Conservation (phyloP, 2,329 filamentous ascomycete genomes). For the Pseudogymnoascus sp. region DNA sequence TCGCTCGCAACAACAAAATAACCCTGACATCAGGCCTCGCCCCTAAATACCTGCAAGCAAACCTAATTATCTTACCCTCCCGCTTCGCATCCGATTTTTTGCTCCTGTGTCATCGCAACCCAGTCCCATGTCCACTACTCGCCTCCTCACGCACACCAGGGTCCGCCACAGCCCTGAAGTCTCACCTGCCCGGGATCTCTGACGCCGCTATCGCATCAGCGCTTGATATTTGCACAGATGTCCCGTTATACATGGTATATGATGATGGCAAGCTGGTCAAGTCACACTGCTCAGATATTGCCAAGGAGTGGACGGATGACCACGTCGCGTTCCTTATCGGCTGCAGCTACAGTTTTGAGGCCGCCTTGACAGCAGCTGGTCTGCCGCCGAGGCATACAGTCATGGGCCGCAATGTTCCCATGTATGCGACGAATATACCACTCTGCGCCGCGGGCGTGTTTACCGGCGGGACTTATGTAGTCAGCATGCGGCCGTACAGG, state of each 20-base stretch:
- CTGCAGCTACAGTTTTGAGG: conserved; percentile 56
- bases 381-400: conserved; percentile 43
- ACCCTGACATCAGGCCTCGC: conserved; percentile 44
- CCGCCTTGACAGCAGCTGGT: conserved; percentile 41
- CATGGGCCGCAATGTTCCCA: conserved; percentile 44
- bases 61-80: conserved; percentile 50
- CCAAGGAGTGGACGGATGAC: conserved; percentile 44
- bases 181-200: conserved; percentile 26
- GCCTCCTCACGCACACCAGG: conserved; percentile 41
- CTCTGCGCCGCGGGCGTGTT: conserved; percentile 52
- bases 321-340: conserved; percentile 56
- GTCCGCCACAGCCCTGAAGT: conserved; percentile 32
- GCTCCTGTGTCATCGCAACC: conserved; percentile 49
- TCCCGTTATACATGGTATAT: conserved; percentile 51
- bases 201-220: conserved; percentile 30
- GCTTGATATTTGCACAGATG: conserved; percentile 49
- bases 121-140: conserved; percentile 53
- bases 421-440: conserved; percentile 51
- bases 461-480: conserved; percentile 43
- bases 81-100: conserved; percentile 49
- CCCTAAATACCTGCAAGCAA: conserved; percentile 49
- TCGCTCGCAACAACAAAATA: conserved; percentile 14
- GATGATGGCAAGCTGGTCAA: conserved; percentile 35
- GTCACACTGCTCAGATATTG: conserved; percentile 35
- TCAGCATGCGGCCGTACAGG: conserved; percentile 54